Percentiles rank a stretch among this genome's conserved stretches.
phyloP scores from a whole-genome alignment of 352 stramenopile genomes.

The Pythium aquatile region DNA sequence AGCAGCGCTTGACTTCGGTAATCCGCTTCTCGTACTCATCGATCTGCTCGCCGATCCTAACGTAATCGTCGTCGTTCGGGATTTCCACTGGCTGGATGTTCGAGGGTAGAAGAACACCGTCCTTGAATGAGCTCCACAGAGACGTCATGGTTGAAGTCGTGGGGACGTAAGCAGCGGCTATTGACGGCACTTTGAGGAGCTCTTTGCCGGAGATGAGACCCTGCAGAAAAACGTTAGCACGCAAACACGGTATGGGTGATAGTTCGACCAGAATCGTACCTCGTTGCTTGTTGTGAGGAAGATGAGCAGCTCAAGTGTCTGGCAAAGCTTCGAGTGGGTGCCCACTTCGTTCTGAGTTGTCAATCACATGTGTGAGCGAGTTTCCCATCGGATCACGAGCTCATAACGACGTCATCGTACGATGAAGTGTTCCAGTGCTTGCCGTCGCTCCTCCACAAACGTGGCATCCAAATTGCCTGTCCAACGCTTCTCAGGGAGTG shows the following conservation, averaged over 20 bases:
- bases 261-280: conserved; percentile 29
- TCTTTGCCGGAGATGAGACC: conserved; percentile 83
- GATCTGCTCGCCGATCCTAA: conserved; percentile 84
- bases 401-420: conserved; percentile 28
- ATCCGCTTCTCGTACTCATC: conserved; percentile 85
- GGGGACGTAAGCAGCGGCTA: conserved; percentile 72
- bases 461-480: conserved; percentile 88
- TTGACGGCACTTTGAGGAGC: conserved; percentile 71
- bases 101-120: conserved; percentile 70
- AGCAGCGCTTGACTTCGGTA: conserved; percentile 75
- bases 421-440: conserved; percentile 88
- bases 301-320: conserved; percentile 82
- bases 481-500: conserved; percentile 86
- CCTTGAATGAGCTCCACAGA: conserved; percentile 81
- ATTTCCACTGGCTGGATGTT: conserved; percentile 86
- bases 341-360: conserved; percentile 78
- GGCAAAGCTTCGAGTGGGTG: conserved; percentile 78
- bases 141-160: conserved; percentile 72
- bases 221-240: conserved; percentile 24
- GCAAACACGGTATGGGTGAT: too few species aligned
- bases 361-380: not conserved
- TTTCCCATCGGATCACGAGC: too few species aligned
- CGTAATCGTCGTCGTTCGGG: conserved; percentile 85
- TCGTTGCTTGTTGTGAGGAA: conserved; percentile 80
- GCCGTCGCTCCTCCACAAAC: conserved; percentile 86